Evolutionary conservation across 441 rosid species (phyloP), one percentile per base, ranked within the genome.

Genomic region (Gossypium lobatum): DNA sequence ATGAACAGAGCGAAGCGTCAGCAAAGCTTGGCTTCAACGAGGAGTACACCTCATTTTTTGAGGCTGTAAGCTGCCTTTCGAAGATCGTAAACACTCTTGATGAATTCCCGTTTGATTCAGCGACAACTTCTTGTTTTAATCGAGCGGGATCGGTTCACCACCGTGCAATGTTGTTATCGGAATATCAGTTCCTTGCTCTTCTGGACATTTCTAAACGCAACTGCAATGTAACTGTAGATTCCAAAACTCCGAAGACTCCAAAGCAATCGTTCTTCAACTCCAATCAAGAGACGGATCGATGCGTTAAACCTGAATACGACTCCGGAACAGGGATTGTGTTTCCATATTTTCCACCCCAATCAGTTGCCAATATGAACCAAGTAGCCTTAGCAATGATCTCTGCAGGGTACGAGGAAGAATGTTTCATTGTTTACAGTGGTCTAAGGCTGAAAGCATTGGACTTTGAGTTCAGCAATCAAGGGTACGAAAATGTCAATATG

Each of bases 361-460:
- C 73, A 6, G 60, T 85, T 23, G 10, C 61, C 25, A 61, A 10
- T 31, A 62, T 86, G 89, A 77, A 64, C 61, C 75, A 20, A 53
- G 75, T 85, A 2, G 84, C 82, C 4, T 75, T 73, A 0, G 68
- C 79, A 0, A 87, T 89, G 89, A 79, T 89, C 77, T 70, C 67
- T 0, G 75, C 80, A 6, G 88, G 88, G 1, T 83, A 85, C 64
- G 86, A 82, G 64, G 48, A 48, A 0, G 91, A 89, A 60, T 87
- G 89, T 25, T 83, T 80, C 48, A 28, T 82, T 75, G 63, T 74
- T 4, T 87, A 86, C 69, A 63, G 37, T 10, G 34, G 71, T 64
- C 52, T 72, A 6, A 69, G 91, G 67, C 69, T 83, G 31, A 78
- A 64, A 25, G 80, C 85, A 0, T 71, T 89, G 63, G 76, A 73